A percentile compares a stretch with the other conserved stretches of the same genome.
These are phyloP conservation scores for Phyllosticta citribraziliensis DNA, from an alignment of 2,329 filamentous ascomycete species.

Conservation along the genomic window DNA sequence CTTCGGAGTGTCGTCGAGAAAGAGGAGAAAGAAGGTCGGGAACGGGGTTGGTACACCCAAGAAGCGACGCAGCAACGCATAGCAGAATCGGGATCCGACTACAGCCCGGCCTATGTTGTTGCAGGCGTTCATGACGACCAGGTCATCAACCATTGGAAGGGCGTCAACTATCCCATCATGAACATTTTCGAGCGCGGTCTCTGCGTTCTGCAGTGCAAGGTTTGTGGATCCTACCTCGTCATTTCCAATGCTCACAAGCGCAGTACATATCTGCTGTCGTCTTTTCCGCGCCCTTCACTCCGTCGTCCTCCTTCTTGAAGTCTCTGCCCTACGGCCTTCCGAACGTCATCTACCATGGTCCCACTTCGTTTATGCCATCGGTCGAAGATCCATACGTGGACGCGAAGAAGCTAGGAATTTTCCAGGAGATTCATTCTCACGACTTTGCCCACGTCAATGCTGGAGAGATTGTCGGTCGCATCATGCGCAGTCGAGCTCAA, in stretches of 20 bases:
- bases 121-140: constrained; percentile 90
- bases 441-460: constrained; percentile 82
- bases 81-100: constrained; percentile 58
- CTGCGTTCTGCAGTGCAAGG: constrained; percentile 89
- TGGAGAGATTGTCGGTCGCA: constrained; percentile 80
- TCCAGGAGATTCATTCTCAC: constrained; percentile 67
- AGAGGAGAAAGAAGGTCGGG: constrained; percentile 59
- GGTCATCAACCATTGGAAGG: constrained; percentile 94
- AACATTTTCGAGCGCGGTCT: constrained; percentile 95
- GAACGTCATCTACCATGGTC: constrained; percentile 87
- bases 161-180: constrained; percentile 98
- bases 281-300: constrained; percentile 82
- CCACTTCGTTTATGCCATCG: constrained; percentile 74
- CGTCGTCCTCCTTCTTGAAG: constrained; percentile 65
- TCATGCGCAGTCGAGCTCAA: constrained; percentile 73
- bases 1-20: constrained; percentile 63
- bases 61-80: constrained; percentile 54
- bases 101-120: constrained; percentile 75
- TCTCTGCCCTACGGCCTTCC: constrained; percentile 61
- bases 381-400: constrained; percentile 56
- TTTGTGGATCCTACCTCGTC: constrained; percentile 33
- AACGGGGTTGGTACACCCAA: constrained; percentile 65
- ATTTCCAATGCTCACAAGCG: constrained; percentile 8
- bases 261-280: constrained; percentile 81
- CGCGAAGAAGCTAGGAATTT: constrained; percentile 75